Evolutionary conservation across 495 filamentous ascomycete species (phyloP), one percentile per base, ranked within the genome.

Genomic region (Astrothelium macrocarpum): DNA sequence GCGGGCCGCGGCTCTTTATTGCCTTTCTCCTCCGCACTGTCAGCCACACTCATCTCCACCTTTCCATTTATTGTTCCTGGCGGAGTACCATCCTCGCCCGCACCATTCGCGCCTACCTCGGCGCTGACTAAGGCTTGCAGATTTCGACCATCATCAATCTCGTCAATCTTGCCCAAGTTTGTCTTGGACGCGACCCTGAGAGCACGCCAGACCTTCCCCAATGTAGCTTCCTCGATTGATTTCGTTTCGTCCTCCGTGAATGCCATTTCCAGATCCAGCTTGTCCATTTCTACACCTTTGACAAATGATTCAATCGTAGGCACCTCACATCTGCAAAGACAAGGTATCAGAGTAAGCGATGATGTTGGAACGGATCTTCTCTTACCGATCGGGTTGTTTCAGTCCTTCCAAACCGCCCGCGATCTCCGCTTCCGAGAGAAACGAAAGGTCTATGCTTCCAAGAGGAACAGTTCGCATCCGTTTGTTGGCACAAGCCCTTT

Each of bases 201-300:
- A 23, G 88, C 86, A 65, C 90, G 83, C 94, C 94, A 98, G 32
- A 84, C 87, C 75, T 95, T 92, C 78, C 90, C 95, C 26, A 84
- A 81, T 72, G 91, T 95, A 2, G 83, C 76, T 59, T 87, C 85
- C 29, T 83, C 71, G 20, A 89, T 82, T 42, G 71, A 73, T 10
- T 85, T 82, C 71, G 86, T 89, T 63, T 90, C 84, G 63, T 88
- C 86, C 26, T 87, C 84, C 53, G 80, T 82, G 60, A 79, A 82
- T 9, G 88, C 87, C 77, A 89, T 89, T 29, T 95, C 89, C 34
- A 96, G 83, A 67, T 95, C 90, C 66, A 95, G 82, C 23, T 95
- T 86, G 66, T 87, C 84, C 32, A 84, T 79, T 65, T 80, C 80
- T 53, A 95, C 88, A 49, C 68, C 66, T 73, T 79, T 68, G 39